Percentiles rank a stretch among this genome's conserved stretches.
Conservation (phyloP, 805 yeast genomes). For the Kuraishia borneana region DNA sequence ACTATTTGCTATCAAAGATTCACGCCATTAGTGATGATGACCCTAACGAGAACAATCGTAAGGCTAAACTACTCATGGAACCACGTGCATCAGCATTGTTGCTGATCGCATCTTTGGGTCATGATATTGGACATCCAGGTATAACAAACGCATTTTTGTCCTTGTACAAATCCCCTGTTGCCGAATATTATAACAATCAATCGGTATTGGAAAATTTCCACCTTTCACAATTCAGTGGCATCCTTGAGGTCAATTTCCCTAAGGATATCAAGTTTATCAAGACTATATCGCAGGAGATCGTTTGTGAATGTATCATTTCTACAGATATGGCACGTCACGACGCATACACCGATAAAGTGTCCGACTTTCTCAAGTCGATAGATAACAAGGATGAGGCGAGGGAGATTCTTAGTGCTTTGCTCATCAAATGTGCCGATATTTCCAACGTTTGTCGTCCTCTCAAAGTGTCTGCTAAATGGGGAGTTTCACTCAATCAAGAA, state of each 20-base stretch:
- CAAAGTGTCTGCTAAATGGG: constrained; percentile 76
- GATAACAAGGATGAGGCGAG: constrained; percentile 9
- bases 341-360: constrained; percentile 49
- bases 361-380: constrained; percentile 16
- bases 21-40: not conserved
- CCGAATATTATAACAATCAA: constrained; percentile 46
- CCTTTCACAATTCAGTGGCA: constrained; percentile 44
- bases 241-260: constrained; percentile 24
- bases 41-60: not conserved
- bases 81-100: constrained; percentile 40
- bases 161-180: constrained; percentile 49
- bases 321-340: constrained; percentile 93
- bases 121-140: constrained; percentile 96
- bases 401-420: constrained; percentile 45
- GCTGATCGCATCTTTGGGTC: constrained; percentile 80
- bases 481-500: constrained; percentile 65
- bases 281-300: constrained; percentile 3
- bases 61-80: constrained; percentile 5
- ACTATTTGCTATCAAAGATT: constrained; percentile 35
- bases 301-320: constrained; percentile 37
- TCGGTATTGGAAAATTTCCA: constrained; percentile 83
- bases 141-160: constrained; percentile 70
- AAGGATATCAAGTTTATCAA: not conserved
- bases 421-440: constrained; percentile 92
- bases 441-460: constrained; percentile 84